A percentile compares a stretch with the other conserved stretches of the same genome.
Evolutionary conservation across 83 land plant species (phyloP).

Genomic region (Isoetes engelmannii): DNA sequence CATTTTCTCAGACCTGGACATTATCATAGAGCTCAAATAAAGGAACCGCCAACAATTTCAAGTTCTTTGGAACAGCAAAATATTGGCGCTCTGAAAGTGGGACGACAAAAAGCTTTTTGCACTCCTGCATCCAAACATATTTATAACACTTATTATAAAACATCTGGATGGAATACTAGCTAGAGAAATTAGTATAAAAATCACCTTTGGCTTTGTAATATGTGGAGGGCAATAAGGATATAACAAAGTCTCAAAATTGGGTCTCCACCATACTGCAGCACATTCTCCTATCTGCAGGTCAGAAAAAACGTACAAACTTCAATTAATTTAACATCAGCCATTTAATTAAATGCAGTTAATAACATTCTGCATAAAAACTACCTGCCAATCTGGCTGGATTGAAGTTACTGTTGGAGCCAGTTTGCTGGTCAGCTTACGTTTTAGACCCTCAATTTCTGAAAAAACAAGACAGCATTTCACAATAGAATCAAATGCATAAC

Average conservation of each 20-base stretch:
- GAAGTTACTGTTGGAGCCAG: conserved; percentile 74
- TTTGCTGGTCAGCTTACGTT: conserved; percentile 91
- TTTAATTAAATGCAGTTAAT: not conserved
- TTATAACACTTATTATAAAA: not conserved
- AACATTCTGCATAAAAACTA: conserved; percentile 6
- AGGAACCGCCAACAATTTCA: conserved; percentile 94
- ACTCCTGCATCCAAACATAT: conserved; percentile 51
- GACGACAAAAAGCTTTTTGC: conserved; percentile 89
- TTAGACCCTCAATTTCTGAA: conserved; percentile 90
- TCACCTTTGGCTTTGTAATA: conserved; percentile 93
- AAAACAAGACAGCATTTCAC: too few species aligned
- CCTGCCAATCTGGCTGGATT: conserved; percentile 96
- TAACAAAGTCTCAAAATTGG: conserved; percentile 93
- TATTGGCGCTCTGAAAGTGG: conserved; percentile 83
- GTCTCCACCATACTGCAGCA: conserved; percentile 99
- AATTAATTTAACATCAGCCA: not conserved
- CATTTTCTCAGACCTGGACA: conserved; percentile 61
- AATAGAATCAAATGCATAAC: not conserved
- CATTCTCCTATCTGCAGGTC: conserved; percentile 86
- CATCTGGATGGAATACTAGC: not conserved
- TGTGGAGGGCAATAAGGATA: conserved; percentile 98
- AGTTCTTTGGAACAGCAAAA: conserved; percentile 93
- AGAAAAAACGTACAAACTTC: conserved; percentile 1
- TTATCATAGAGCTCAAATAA: conserved; percentile 96
- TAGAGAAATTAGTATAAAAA: not conserved